Conservation (phyloP, 2,329 filamentous ascomycete species). For the Hypoxylon sp. region DNA sequence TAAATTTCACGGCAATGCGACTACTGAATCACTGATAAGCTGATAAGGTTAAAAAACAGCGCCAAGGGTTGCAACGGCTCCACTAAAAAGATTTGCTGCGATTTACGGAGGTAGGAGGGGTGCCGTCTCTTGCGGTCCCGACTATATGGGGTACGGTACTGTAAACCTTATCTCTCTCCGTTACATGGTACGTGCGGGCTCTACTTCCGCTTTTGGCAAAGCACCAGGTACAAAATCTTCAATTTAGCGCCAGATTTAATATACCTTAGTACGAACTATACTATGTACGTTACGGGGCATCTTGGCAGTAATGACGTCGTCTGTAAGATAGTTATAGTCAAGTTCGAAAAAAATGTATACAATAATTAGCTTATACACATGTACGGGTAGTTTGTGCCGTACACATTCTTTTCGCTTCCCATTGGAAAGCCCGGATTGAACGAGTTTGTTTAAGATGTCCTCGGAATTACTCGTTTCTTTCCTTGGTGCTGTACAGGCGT, state of each 20-base stretch:
- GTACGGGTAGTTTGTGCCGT: neutral
- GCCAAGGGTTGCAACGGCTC: constrained; percentile 36
- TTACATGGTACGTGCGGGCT: constrained; percentile 21
- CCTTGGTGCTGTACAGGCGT: constrained; percentile 52
- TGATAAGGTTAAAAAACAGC: constrained; percentile 44
- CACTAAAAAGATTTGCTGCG: constrained; percentile 42
- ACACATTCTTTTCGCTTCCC: constrained; percentile 3
- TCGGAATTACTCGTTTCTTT: constrained; percentile 48
- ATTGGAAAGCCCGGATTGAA: constrained; percentile 3
- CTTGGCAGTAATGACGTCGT: constrained; percentile 36
- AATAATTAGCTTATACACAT: neutral
- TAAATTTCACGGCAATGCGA: constrained; percentile 44
- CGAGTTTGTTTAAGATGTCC: constrained; percentile 27
- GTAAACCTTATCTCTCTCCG: constrained; percentile 22
- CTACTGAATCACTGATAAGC: constrained; percentile 40
- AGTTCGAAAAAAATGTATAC: constrained; percentile 8
- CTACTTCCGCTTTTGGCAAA: constrained; percentile 31
- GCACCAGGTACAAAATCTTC: constrained; percentile 31
- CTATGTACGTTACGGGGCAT: constrained; percentile 14
- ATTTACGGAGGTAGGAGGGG: constrained; percentile 42
- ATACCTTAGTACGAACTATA: constrained; percentile 1
- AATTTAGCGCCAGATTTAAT: neutral
- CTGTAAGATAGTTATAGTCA: constrained; percentile 12
- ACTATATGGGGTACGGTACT: constrained; percentile 24
- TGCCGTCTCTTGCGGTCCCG: constrained; percentile 39